A percentile compares a stretch with the other conserved stretches of the same genome.
These are phyloP conservation scores for Talaromyces sp. DNA, from an alignment of 2,329 filamentous ascomycete genomes.

Conservation along the genomic window DNA sequence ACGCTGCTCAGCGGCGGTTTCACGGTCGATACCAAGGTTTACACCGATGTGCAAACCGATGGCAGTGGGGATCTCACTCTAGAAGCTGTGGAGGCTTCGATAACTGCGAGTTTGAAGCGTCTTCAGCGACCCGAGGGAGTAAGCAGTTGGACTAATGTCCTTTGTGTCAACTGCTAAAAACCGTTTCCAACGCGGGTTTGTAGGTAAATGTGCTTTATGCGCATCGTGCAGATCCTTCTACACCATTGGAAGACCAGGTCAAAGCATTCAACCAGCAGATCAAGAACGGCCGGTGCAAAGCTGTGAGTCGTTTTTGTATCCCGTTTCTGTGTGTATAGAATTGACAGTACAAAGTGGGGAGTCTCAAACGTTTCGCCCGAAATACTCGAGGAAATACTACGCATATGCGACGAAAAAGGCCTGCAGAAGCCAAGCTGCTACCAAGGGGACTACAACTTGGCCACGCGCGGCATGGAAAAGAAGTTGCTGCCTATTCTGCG, in stretches of 20 bases:
- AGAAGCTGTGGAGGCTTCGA: constrained; percentile 21
- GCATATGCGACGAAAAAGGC: constrained; percentile 27
- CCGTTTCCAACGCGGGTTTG: background rate
- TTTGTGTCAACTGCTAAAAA: background rate
- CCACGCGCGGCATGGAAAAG: constrained; percentile 31
- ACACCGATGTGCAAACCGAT: constrained; percentile 16
- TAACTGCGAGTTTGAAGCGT: constrained; percentile 23
- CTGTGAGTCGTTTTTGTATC: constrained; percentile 22
- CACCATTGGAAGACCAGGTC: constrained; percentile 32
- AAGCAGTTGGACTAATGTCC: background rate
- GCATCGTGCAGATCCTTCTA: constrained; percentile 29
- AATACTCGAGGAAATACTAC: constrained; percentile 26
- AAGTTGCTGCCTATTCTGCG: constrained; percentile 32
- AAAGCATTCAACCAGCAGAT: constrained; percentile 27
- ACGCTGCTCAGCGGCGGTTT: constrained; percentile 18
- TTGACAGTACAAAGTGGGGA: constrained; percentile 24
- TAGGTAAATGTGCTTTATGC: constrained; percentile 34
- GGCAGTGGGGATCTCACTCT: constrained; percentile 24
- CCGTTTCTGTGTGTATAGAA: constrained; percentile 1
- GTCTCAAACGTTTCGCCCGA: constrained; percentile 31
- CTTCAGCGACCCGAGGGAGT: constrained; percentile 11
- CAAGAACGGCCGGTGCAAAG: constrained; percentile 8
- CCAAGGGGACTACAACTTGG: constrained; percentile 36
- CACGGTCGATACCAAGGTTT: constrained; percentile 31
- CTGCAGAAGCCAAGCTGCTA: constrained; percentile 36